Conservation (phyloP, 2,329 filamentous ascomycete genomes). For the Onygena corvina region DNA sequence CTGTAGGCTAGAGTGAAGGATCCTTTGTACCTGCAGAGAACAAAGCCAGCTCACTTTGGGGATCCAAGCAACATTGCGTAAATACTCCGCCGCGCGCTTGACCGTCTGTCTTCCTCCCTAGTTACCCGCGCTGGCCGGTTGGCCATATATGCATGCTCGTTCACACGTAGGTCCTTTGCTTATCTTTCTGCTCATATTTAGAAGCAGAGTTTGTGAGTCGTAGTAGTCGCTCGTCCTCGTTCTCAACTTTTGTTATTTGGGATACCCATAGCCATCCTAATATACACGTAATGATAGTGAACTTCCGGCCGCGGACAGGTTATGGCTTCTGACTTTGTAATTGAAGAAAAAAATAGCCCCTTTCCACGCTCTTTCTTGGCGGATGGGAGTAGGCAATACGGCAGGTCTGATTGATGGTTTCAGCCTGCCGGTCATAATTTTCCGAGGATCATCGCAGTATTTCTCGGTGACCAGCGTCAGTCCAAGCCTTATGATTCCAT, state of each 20-base stretch:
- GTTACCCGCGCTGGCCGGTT: background rate
- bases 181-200: no score
- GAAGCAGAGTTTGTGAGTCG: no score
- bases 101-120: background rate
- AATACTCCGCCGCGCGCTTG: background rate
- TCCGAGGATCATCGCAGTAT: background rate
- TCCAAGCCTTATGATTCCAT: background rate
- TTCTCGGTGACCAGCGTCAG: background rate
- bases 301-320: no score
- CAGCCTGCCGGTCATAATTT: background rate
- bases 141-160: background rate
- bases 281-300: no score
- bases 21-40: background rate
- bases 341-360: background rate
- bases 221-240: no score
- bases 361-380: background rate
- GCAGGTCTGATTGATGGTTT: background rate
- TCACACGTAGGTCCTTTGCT: no score
- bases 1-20: background rate
- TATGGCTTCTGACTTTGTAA: no score
- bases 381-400: background rate
- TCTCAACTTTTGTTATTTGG: no score
- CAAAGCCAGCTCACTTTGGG: background rate
- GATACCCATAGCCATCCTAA: no score
- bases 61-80: background rate